phyloP scores from a whole-genome alignment of 495 filamentous ascomycete species.

The Aspergillus saccharolyticus region DNA sequence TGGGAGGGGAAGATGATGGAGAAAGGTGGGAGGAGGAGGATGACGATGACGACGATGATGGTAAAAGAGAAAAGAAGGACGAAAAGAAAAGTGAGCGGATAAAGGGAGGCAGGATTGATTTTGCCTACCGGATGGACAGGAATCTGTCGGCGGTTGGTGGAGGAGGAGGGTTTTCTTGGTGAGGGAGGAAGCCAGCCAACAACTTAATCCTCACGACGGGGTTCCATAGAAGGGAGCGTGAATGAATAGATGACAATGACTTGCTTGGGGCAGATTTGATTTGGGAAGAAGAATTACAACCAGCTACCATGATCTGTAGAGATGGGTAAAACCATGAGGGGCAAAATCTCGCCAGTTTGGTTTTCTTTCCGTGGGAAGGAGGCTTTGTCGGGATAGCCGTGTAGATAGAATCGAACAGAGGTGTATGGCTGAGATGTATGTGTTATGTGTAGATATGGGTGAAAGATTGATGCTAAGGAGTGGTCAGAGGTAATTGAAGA shows the following conservation, averaged over 20 bases:
- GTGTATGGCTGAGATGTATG: neutral
- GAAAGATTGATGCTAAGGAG: no score
- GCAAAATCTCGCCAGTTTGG: neutral
- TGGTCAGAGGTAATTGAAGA: no score
- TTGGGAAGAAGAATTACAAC: neutral
- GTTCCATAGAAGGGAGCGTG: conserved; percentile 5
- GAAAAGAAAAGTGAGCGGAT: conserved; percentile 10
- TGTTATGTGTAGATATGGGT: neutral
- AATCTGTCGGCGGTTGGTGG: conserved; percentile 15
- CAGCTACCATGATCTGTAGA: conserved; percentile 2
- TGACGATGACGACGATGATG: conserved; percentile 14
- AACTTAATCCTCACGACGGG: conserved; percentile 19
- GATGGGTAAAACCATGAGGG: neutral
- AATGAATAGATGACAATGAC: conserved; percentile 4
- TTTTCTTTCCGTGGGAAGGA: neutral
- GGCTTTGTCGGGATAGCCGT: neutral
- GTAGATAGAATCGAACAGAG: neutral
- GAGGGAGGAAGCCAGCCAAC: conserved; percentile 13
- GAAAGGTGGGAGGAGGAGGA: conserved; percentile 24
- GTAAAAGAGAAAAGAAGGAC: conserved; percentile 5
- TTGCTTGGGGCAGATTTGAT: conserved; percentile 4
- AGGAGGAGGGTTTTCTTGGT: neutral
- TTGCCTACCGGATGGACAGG: conserved; percentile 19
- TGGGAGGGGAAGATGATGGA: conserved; percentile 23
- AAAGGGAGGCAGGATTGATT: conserved; percentile 12